Evolutionary conservation across 148 eudicot species (phyloP).

Genomic region (Silene uniflora): DNA sequence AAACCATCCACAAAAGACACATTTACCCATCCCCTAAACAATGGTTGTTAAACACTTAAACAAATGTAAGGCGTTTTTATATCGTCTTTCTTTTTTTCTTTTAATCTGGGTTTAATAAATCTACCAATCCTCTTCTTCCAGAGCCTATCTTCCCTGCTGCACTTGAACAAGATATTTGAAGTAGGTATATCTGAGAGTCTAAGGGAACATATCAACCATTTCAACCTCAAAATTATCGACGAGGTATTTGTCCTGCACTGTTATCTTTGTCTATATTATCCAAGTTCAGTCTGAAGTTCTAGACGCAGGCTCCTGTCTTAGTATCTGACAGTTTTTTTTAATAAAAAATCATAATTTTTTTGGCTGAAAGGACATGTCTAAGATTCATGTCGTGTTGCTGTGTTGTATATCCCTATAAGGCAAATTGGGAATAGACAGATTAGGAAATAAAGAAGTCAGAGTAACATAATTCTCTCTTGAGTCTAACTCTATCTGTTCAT

Average conservation of each 20-base stretch:
- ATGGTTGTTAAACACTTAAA: no score
- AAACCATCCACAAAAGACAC: no score
- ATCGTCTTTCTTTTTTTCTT: constrained; percentile 4
- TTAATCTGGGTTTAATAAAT: constrained; percentile 1
- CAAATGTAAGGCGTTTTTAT: no score
- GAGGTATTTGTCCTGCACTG: constrained; percentile 44
- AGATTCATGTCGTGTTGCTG: background rate
- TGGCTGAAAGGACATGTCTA: constrained; percentile 3
- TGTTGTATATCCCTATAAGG: background rate
- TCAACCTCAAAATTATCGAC: constrained; percentile 59
- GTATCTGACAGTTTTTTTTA: background rate
- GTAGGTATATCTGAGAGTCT: constrained; percentile 74
- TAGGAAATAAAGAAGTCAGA: background rate
- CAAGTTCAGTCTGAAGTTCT: background rate
- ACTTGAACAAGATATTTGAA: constrained; percentile 86
- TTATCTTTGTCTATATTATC: background rate
- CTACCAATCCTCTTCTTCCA: constrained; percentile 27
- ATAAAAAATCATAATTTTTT: background rate
- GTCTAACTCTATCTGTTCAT: constrained; percentile 8
- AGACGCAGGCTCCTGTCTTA: background rate
- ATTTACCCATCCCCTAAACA: no score
- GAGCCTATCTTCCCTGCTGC: constrained; percentile 85
- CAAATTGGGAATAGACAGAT: background rate
- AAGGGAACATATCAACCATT: constrained; percentile 49
- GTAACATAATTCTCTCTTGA: background rate